Evolutionary conservation across 2,329 filamentous ascomycete species (phyloP).

Genomic region (Ambrosiella beaveri): DNA sequence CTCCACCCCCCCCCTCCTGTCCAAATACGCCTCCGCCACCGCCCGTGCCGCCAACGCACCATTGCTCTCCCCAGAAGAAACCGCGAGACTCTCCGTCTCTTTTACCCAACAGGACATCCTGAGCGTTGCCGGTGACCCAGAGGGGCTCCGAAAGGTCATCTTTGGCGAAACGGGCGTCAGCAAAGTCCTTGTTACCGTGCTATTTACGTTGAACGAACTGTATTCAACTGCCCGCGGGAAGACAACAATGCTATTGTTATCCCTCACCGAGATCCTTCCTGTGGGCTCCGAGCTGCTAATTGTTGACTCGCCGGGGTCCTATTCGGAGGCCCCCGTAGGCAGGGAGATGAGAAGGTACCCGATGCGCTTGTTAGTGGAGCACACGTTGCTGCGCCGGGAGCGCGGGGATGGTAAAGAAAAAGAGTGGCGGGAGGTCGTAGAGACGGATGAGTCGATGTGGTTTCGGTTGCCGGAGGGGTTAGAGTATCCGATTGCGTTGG

Average conservation of each 20-base stretch:
- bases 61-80: constrained; percentile 21
- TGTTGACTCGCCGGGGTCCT: constrained; percentile 84
- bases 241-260: constrained; percentile 60
- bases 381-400: constrained; percentile 37
- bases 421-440: constrained; percentile 54
- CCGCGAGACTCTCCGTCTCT: constrained; percentile 19
- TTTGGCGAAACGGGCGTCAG: constrained; percentile 17
- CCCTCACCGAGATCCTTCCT: constrained; percentile 41
- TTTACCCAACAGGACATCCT: constrained; percentile 30
- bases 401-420: constrained; percentile 14
- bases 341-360: constrained; percentile 53
- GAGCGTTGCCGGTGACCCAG: constrained; percentile 18
- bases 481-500: constrained; percentile 66
- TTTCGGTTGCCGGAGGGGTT: constrained; percentile 54
- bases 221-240: constrained; percentile 57
- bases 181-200: constrained; percentile 52
- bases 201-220: constrained; percentile 93
- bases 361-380: constrained; percentile 84
- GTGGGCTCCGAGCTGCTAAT: constrained; percentile 57
- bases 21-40: constrained; percentile 34
- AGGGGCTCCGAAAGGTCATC: constrained; percentile 18
- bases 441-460: constrained; percentile 66
- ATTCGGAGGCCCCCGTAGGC: constrained; percentile 63
- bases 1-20: constrained; percentile 31
- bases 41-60: constrained; percentile 28